A percentile compares a stretch with the other conserved stretches of the same genome.
Evolutionary conservation across 2,329 filamentous ascomycete species (phyloP).

Genomic region (Trichoderma sp.): DNA sequence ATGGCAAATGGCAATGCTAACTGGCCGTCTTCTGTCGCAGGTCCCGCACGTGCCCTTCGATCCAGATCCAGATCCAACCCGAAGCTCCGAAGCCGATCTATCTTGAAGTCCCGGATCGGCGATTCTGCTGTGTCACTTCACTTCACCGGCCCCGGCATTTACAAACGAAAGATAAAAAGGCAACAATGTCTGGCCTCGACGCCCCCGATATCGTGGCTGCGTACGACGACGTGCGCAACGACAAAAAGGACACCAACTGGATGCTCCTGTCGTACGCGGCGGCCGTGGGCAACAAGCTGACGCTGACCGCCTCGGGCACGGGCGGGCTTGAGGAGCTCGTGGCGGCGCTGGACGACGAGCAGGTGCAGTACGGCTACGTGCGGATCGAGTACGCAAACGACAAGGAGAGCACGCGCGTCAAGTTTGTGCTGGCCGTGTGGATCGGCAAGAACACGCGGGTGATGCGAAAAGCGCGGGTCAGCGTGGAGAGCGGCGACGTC

Average conservation of each 20-base stretch:
- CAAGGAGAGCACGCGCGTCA: constrained; percentile 64
- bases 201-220: constrained; percentile 59
- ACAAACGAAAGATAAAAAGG: background rate
- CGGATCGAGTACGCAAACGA: constrained; percentile 70
- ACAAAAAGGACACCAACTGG: constrained; percentile 66
- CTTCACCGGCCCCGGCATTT: background rate
- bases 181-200: constrained; percentile 54
- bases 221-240: constrained; percentile 64
- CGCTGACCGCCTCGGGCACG: constrained; percentile 54
- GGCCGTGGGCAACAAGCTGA: constrained; percentile 54
- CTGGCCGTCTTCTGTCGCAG: background rate
- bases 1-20: background rate
- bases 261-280: constrained; percentile 61
- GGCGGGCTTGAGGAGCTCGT: constrained; percentile 60
- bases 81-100: background rate
- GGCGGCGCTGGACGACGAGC: constrained; percentile 52
- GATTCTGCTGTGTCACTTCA: background rate
- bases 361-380: constrained; percentile 65
- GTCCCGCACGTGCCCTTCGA: constrained; percentile 11
- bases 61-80: background rate
- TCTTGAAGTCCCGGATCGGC: constrained; percentile 2
- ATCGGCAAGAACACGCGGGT: constrained; percentile 63
- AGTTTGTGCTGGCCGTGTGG: constrained; percentile 67
- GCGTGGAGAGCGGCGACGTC: constrained; percentile 64
- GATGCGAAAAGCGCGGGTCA: constrained; percentile 68